Percentiles rank a stretch among this genome's conserved stretches.
Conservation (phyloP, 2,329 filamentous ascomycete species). For the Penicillium oxalicum region DNA sequence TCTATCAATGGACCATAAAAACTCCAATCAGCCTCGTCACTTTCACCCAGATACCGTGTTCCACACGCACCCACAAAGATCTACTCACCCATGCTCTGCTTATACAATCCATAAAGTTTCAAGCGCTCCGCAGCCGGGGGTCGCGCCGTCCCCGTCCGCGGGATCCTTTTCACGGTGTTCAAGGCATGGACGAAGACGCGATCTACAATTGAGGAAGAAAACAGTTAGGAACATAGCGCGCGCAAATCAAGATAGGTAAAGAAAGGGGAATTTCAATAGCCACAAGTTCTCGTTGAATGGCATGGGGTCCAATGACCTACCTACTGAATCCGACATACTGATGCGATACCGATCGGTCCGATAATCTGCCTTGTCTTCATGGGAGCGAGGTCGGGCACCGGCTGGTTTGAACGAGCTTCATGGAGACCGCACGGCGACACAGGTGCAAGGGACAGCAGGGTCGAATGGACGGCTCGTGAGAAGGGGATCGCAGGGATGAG, state of each 20-base stretch:
- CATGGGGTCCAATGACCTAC: conserved; percentile 25
- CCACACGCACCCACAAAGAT: not conserved
- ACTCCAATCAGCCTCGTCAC: not conserved
- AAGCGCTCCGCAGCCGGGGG: conserved; percentile 80
- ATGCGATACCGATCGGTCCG: conserved; percentile 20
- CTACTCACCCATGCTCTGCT: conserved; percentile 77
- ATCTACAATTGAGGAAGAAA: conserved; percentile 51
- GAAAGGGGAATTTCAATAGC: too few relatives aligned
- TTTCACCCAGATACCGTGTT: not conserved
- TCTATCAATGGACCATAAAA: conserved; percentile 46
- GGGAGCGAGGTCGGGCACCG: conserved; percentile 27
- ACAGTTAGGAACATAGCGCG: not conserved
- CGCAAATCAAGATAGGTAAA: not conserved
- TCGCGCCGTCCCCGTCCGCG: conserved; percentile 82
- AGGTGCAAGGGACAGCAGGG: too few relatives aligned
- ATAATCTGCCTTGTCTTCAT: conserved; percentile 28
- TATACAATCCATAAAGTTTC: conserved; percentile 95
- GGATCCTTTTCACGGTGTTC: conserved; percentile 97
- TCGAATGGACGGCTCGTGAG: too few relatives aligned
- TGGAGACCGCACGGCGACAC: conserved; percentile 15
- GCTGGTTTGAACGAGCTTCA: conserved; percentile 23
- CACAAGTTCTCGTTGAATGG: not conserved
- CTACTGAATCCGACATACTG: conserved; percentile 45
- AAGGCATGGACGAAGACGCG: conserved; percentile 98
- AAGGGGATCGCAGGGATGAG: too few relatives aligned